Base-by-base conservation (phyloP, 192 early-diverging fungal species). In the Gigaspora rosea region DNA sequence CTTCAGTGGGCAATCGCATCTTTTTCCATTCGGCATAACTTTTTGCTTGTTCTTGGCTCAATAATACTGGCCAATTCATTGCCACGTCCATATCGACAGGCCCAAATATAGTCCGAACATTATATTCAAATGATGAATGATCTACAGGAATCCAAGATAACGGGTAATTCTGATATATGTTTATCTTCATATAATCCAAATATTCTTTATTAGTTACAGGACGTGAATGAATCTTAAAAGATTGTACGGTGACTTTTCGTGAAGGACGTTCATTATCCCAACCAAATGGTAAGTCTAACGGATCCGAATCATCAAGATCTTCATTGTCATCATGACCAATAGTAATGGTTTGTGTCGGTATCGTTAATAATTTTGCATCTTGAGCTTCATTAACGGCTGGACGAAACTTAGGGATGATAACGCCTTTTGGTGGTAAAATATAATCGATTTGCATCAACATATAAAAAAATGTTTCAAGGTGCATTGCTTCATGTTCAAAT, bases 401-500 rank as follows among this genome's bases (percentile, higher is more conserved):
- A 52, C 20, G 64, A 80, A 81, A 76, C 16, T 66, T 61, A 61
- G 83, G 79, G 6, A 77, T 63, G n/a, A 79, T 54, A 12, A 93
- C 65, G 11, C 83, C 82, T 9, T 66, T 41, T 15, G 92, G 91
- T 0, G 88, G 87, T 2, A 64, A 51, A 2, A 80, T 80, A 57
- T 86, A 85, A 27, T 85, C 82, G 9, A 80, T 84, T 77, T 94
- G 96, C 6, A 95, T 84, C 3, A 95, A 80, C 95, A 98, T 98
- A 76, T 96, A 95, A 2, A 97, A 81, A 20, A 97, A 51, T 0
- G 96, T 98, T 80, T 98, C 96, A 9, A 95, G 80, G 73, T 98
- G 96, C 95, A 96, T 92, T 1, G 91, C 95, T 75, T 98, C 93
- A 79, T 98, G 96, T 80, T 98, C 96, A 85, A 92, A 96, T 13